phyloP scores from a whole-genome alignment of 2,329 filamentous ascomycete species.

The Alternaria brassicicola region DNA sequence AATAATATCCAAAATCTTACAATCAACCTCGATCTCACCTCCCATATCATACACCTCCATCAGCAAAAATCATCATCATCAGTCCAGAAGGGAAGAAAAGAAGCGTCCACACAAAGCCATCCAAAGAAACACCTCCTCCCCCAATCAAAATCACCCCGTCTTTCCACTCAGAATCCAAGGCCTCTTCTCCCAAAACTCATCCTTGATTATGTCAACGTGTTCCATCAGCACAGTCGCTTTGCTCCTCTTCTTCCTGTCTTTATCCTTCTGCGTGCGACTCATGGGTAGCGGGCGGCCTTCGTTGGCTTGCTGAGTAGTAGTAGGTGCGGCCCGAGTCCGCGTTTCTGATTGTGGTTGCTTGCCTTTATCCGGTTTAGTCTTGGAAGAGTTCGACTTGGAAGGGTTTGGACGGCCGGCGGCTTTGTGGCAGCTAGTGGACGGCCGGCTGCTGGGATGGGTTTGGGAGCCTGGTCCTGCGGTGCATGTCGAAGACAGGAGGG shows the following conservation, averaged over 20 bases:
- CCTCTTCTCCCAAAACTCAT: constrained; percentile 88
- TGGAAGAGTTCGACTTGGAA: constrained; percentile 1
- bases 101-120: background rate
- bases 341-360: constrained; percentile 15
- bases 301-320: constrained; percentile 20
- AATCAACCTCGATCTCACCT: background rate
- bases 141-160: constrained; percentile 21
- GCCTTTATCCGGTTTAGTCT: background rate
- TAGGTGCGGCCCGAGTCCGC: constrained; percentile 20
- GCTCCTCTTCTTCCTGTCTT: constrained; percentile 76
- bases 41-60: background rate
- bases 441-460: constrained; percentile 8
- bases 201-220: constrained; percentile 92
- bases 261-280: constrained; percentile 83
- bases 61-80: background rate
- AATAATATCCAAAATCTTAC: background rate
- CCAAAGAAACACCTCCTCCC: background rate
- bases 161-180: constrained; percentile 69
- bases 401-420: background rate
- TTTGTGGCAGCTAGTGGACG: constrained; percentile 7
- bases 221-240: constrained; percentile 83
- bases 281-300: constrained; percentile 55
- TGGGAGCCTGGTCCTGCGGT: constrained; percentile 1
- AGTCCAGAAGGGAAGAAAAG: constrained; percentile 2
- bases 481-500: background rate